These are phyloP conservation scores for Tetrapyrgos nigripes DNA, from an alignment of 1,284 basidiomycete genomes.

Conservation along the genomic window DNA sequence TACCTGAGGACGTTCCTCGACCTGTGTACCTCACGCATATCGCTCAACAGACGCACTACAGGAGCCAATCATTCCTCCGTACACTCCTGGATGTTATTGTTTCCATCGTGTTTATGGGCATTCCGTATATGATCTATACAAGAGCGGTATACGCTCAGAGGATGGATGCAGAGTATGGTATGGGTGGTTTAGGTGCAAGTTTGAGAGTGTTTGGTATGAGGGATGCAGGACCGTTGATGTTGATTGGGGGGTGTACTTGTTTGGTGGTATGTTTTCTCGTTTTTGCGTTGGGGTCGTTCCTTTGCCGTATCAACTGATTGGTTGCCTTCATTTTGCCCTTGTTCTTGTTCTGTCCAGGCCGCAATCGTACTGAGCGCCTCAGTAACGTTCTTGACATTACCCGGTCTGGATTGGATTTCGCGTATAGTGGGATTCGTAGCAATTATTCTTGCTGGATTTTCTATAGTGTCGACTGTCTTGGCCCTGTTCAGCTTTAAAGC, in stretches of 20 bases:
- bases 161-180: constrained; percentile 64
- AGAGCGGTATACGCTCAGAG: constrained; percentile 49
- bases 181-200: background rate
- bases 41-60: background rate
- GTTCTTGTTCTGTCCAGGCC: constrained; percentile 61
- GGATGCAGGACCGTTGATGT: constrained; percentile 60
- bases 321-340: too few relatives aligned
- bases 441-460: constrained; percentile 68
- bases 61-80: constrained; percentile 45
- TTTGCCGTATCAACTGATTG: background rate
- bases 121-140: constrained; percentile 73
- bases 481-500: constrained; percentile 71
- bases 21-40: background rate
- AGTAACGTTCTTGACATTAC: constrained; percentile 77
- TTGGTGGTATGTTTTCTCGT: constrained; percentile 54
- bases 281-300: constrained; percentile 13
- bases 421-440: constrained; percentile 70
- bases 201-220: constrained; percentile 32
- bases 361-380: constrained; percentile 79
- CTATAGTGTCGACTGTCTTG: constrained; percentile 69
- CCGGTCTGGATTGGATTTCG: constrained; percentile 66
- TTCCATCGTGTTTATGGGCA: constrained; percentile 69
- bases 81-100: constrained; percentile 61
- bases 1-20: constrained; percentile 53
- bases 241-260: constrained; percentile 69